Percentiles rank a stretch among this genome's conserved stretches.
Conservation (phyloP, 2,329 filamentous ascomycete genomes). For the Lachnum nothofagi region DNA sequence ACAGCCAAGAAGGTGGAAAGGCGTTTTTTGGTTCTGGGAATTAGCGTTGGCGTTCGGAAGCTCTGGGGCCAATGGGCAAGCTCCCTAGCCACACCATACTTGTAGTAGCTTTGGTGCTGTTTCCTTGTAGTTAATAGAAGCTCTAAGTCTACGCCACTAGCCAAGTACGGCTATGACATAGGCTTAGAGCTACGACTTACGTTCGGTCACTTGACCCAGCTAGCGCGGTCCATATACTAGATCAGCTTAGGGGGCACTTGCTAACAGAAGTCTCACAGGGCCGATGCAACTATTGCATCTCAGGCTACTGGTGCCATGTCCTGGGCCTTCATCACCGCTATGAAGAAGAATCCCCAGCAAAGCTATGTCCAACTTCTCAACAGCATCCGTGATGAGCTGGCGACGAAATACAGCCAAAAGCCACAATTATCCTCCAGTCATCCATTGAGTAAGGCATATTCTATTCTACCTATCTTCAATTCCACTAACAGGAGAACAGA, state of each 20-base stretch:
- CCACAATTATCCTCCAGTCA: conserved; percentile 95
- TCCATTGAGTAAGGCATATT: conserved; percentile 65
- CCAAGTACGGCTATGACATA: conserved; percentile 26
- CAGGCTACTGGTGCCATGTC: conserved; percentile 98
- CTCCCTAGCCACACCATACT: conserved; percentile 15
- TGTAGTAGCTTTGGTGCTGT: conserved; percentile 12
- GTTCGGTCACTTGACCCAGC: conserved; percentile 26
- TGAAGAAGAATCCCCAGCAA: conserved; percentile 91
- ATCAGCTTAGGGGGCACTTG: background rate
- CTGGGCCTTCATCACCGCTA: conserved; percentile 86
- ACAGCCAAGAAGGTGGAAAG: conserved; percentile 53
- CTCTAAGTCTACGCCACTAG: conserved; percentile 24
- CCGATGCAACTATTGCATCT: conserved; percentile 77
- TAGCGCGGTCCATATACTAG: background rate
- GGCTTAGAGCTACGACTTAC: conserved; percentile 32
- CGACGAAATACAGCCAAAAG: conserved; percentile 85
- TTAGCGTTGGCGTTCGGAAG: conserved; percentile 25
- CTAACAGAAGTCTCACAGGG: conserved; percentile 46
- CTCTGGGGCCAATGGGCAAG: conserved; percentile 17
- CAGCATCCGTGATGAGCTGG: conserved; percentile 84
- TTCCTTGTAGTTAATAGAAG: conserved; percentile 17
- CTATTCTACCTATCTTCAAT: background rate
- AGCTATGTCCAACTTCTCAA: conserved; percentile 95
- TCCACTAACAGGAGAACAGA: conserved; percentile 38
- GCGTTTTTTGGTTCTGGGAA: conserved; percentile 47